Evolutionary conservation across 148 eudicot species (phyloP).

Genomic region (Limonium bicolor): DNA sequence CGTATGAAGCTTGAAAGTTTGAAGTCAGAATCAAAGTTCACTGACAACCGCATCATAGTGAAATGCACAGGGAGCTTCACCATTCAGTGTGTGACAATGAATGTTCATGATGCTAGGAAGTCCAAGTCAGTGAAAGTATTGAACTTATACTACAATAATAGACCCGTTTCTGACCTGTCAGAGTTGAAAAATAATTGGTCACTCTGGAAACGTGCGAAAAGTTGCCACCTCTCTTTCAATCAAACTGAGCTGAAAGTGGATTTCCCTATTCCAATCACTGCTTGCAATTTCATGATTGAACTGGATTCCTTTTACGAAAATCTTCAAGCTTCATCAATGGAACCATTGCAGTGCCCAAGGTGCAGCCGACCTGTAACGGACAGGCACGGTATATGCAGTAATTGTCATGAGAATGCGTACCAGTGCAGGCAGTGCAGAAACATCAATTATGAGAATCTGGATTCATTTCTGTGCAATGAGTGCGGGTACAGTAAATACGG

Average conservation of each 20-base stretch:
- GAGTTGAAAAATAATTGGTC: constrained; percentile 99
- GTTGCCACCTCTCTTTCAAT: constrained; percentile 86
- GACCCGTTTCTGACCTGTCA: constrained; percentile 94
- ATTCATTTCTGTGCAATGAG: constrained; percentile 96
- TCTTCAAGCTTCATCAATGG: constrained; percentile 96
- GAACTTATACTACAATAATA: constrained; percentile 94
- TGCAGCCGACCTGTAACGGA: constrained; percentile 98
- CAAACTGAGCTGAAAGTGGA: constrained; percentile 96
- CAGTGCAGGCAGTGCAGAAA: constrained; percentile 99
- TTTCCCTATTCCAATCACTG: constrained; percentile 95
- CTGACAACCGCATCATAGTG: constrained; percentile 96
- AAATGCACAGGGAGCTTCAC: constrained; percentile 99
- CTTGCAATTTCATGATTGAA: constrained; percentile 99
- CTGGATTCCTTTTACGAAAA: constrained; percentile 97
- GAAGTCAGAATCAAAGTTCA: constrained; percentile 92
- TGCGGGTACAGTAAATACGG: constrained; percentile 99
- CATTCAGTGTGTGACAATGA: constrained; percentile 95
- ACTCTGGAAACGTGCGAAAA: constrained; percentile 97
- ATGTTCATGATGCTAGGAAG: constrained; percentile 98
- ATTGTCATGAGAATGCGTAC: constrained; percentile 99
- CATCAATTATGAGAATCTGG: constrained; percentile 94
- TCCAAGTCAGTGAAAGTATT: constrained; percentile 97
- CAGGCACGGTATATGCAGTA: constrained; percentile 92
- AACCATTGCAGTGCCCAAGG: constrained; percentile 96
- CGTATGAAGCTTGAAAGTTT: constrained; percentile 94